These are phyloP conservation scores for Clarireedia homoeocarpa DNA, from an alignment of 2,329 filamentous ascomycete genomes.

Conservation along the genomic window DNA sequence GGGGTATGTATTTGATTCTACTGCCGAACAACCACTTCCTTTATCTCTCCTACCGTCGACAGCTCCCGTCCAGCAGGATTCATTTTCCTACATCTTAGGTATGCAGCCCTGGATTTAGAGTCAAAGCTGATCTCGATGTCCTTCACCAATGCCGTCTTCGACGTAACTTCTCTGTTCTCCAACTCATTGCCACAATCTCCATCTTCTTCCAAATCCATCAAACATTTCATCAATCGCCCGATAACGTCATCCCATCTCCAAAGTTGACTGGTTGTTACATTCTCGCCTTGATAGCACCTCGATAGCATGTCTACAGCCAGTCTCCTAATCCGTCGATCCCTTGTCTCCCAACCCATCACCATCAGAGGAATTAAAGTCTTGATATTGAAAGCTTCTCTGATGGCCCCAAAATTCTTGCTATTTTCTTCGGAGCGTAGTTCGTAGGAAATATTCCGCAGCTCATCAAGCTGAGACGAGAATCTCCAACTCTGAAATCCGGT, in stretches of 20 bases:
- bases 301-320: constrained; percentile 18
- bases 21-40: too few species aligned
- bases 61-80: too few species aligned
- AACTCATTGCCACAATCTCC: background rate
- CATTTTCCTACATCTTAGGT: too few species aligned
- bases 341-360: constrained; percentile 20
- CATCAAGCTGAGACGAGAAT: background rate
- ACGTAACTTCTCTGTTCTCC: background rate
- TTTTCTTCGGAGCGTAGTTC: background rate
- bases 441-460: background rate
- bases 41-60: too few species aligned
- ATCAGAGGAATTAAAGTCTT: constrained; percentile 20
- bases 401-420: constrained; percentile 7
- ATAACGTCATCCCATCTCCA: background rate
- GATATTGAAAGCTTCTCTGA: constrained; percentile 20
- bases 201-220: constrained; percentile 2
- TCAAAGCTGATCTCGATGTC: constrained; percentile 2
- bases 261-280: background rate
- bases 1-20: too few species aligned
- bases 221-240: background rate
- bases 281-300: background rate
- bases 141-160: background rate
- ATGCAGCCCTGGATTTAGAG: too few species aligned
- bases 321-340: constrained; percentile 15
- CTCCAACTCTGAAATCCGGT: background rate